phyloP scores from a whole-genome alignment of 2,329 filamentous ascomycete genomes.

The Chaetomiaceae sp. region DNA sequence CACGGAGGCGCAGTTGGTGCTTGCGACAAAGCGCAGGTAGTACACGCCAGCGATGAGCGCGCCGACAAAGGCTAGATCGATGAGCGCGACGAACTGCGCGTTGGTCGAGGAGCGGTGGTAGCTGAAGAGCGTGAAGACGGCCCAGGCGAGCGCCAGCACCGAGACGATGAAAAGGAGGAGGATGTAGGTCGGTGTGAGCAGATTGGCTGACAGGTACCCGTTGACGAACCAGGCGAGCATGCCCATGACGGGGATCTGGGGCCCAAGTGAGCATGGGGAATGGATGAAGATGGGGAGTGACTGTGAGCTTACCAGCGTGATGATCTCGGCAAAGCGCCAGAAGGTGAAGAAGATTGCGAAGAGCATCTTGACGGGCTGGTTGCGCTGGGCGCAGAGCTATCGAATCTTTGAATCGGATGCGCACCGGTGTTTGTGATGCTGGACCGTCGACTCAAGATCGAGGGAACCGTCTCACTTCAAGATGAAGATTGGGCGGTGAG shows the following conservation, averaged over 20 bases:
- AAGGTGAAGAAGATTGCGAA: constrained; percentile 59
- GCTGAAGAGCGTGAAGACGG: constrained; percentile 58
- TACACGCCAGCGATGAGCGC: constrained; percentile 59
- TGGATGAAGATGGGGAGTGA: neutral
- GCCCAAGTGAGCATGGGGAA: neutral
- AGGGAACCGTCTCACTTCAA: too few species aligned
- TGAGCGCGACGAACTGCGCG: constrained; percentile 53
- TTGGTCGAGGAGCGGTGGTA: constrained; percentile 58
- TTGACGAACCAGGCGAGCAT: constrained; percentile 63
- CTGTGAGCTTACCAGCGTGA: constrained; percentile 50
- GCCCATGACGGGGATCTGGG: constrained; percentile 57
- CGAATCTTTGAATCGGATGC: neutral
- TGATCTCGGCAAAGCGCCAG: constrained; percentile 56
- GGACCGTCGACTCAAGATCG: too few species aligned
- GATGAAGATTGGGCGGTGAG: too few species aligned
- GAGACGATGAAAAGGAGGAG: constrained; percentile 63
- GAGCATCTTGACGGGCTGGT: constrained; percentile 43
- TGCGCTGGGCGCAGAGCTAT: constrained; percentile 1
- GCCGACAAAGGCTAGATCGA: constrained; percentile 58
- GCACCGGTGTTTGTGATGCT: too few species aligned
- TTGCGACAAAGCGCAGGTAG: constrained; percentile 51
- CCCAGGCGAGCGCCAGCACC: constrained; percentile 57
- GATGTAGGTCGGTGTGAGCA: constrained; percentile 55
- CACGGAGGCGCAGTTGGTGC: constrained; percentile 63
- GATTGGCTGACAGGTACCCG: constrained; percentile 50